Evolutionary conservation across 176 grass and related monocot genomes (phyloP), one percentile per base, ranked within the genome.

Genomic region (Avena sativa): DNA sequence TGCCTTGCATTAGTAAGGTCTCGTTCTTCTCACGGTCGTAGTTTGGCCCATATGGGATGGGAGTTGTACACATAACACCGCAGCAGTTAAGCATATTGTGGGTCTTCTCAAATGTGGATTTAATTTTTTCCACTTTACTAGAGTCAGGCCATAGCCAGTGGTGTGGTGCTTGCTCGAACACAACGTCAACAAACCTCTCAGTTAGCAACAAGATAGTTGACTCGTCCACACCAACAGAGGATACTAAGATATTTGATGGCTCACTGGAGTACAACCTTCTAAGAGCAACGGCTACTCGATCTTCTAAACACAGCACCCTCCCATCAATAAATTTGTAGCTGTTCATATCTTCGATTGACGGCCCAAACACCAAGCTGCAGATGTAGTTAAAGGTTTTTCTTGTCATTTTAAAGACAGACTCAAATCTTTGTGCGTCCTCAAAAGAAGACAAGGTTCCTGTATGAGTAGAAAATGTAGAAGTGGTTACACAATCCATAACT

Each of bases 61-160:
- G 88, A 1, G 80, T 91, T 6, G 93, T 84, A 84, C 88, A 86
- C n/a, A 95, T 89, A 73, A 80, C 90, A 12, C 93, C 93, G 17
- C 93, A 95, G 21, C 93, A 95, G 82, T 95, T 95, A 4, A 77
- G 88, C 77, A 95, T 81, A 47, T 81, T 86, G 46, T 74, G 12
- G 64, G 76, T 89, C 60, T 87, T 87, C 32, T 85, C 68, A 84
- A 92, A 92, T 28, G 57, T 90, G 9, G 74, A 76, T 56, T 95
- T 95, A 7, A 89, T 87, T 3, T 51, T 55, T 40, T 71, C 76
- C 79, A 81, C 79, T 81, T 95, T 80, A 5, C 87, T 81, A 36
- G 60, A 48, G 8, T 53, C 51, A 44, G 93, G 88, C 93, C 88
- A 95, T 36, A 13, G 79, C 6, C 65, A 63, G 87, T 95, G 93